Evolutionary conservation across 2,329 filamentous ascomycete species (phyloP), one percentile per base, ranked within the genome.

Genomic region (Onygena corvina): DNA sequence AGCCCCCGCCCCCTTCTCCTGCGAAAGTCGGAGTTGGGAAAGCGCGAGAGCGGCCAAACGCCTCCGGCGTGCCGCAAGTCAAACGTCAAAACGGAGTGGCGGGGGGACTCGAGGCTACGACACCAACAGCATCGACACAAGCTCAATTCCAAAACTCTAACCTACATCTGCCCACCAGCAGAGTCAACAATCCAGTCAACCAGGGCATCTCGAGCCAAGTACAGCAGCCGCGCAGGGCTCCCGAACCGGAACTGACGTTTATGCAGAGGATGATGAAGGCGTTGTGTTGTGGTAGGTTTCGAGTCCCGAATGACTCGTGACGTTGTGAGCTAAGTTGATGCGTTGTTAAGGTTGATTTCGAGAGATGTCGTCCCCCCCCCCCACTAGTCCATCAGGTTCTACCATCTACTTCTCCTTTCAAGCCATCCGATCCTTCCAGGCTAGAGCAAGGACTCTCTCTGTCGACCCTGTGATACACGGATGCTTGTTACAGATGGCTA

Each of bases 71-170:
- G 63, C 77, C 82, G 67, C 76, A 77, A 67, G 76, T 78, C 64
- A 85, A 89, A 75, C 80, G 87, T 72, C 79, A 78, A 70, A 88
- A 81, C 76, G 68, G 59, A 46, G 53, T 58, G 51, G 61, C 57
- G 47, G 61, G 63, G 57, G 67, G 64, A 46, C 54, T 68, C 66
- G 86, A 93, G 66, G 79, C 84, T 67, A 79, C 80, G 62, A 90
- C 89, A 56, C 86, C 88, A 59, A 83, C 89, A 64, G 86, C 84
- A 60, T 94, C 87, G 64, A 95, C 87, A 56, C 86, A 93, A 69
- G 90, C 90, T 58, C 90, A 95, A 66, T 95, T 94, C 76, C 88
- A 94, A 73, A 90, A 87, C 76, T 94, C 87, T 72, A 86, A 84
- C 63, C 86, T 87, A 66, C 92, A 94, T 67, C 76, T 94, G 57